Conservation (phyloP, 352 stramenopile species). For the Aphanomyces stellatus region DNA sequence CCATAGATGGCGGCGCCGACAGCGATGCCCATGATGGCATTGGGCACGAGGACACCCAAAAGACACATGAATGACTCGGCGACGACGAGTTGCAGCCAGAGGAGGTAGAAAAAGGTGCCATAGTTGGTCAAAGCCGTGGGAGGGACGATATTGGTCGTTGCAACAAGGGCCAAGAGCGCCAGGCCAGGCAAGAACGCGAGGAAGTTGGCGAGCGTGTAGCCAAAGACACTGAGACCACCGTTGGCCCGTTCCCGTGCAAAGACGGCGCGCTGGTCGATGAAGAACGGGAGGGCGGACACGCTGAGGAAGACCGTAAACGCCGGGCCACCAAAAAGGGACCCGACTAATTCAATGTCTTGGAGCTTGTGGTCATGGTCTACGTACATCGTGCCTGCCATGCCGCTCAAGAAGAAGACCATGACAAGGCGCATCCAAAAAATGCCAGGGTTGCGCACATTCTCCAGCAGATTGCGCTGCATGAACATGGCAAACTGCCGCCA, state of each 20-base stretch:
- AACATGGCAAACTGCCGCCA: conserved; percentile 36
- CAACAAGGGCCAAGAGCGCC: conserved; percentile 34
- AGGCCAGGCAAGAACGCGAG: conserved; percentile 41
- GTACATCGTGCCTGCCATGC: conserved; percentile 74
- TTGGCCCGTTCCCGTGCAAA: conserved; percentile 62
- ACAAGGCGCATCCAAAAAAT: conserved; percentile 59
- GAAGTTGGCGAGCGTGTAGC: conserved; percentile 47
- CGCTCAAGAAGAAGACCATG: conserved; percentile 56
- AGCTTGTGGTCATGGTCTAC: conserved; percentile 38
- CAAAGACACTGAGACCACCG: conserved; percentile 38
- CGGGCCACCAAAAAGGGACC: conserved; percentile 75
- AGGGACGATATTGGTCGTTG: conserved; percentile 25
- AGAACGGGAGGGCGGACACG: conserved; percentile 76
- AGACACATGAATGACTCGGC: conserved; percentile 40
- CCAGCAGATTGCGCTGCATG: conserved; percentile 44
- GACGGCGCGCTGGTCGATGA: conserved; percentile 66
- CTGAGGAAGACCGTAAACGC: conserved; percentile 86
- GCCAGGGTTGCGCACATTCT: conserved; percentile 55
- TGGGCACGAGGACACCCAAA: conserved; percentile 32
- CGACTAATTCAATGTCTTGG: conserved; percentile 32
- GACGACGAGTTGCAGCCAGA: conserved; percentile 41
- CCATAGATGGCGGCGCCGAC: conserved; percentile 40
- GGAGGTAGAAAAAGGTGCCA: conserved; percentile 27
- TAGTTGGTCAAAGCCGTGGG: conserved; percentile 30
- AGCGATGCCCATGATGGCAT: conserved; percentile 51